phyloP scores from a whole-genome alignment of 1,139 yeast genomes.

The Ogataea hybrid region DNA sequence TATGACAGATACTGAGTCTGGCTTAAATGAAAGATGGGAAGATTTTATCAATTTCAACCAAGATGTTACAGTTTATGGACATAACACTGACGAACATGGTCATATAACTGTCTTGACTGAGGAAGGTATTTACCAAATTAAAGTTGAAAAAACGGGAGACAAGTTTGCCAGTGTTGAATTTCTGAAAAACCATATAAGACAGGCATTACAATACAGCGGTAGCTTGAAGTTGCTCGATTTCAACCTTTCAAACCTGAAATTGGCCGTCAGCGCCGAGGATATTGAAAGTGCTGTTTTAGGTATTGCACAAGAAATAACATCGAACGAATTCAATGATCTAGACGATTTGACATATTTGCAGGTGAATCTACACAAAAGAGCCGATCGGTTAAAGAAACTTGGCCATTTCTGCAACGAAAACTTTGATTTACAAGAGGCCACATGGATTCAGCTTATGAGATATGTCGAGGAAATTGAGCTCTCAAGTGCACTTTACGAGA shows the following conservation, averaged over 20 bases:
- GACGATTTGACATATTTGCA: constrained; percentile 41
- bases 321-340: constrained; percentile 34
- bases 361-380: constrained; percentile 44
- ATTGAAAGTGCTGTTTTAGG: constrained; percentile 49
- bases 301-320: constrained; percentile 54
- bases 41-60: constrained; percentile 61
- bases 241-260: constrained; percentile 39
- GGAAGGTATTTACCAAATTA: constrained; percentile 65
- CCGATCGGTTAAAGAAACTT: constrained; percentile 40
- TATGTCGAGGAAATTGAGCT: constrained; percentile 58
- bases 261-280: constrained; percentile 33
- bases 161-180: constrained; percentile 31
- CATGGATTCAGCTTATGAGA: constrained; percentile 40
- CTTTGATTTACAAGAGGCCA: constrained; percentile 34
- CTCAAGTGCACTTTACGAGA: constrained; percentile 32
- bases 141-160: constrained; percentile 27
- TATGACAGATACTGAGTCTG: constrained; percentile 58
- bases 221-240: constrained; percentile 56
- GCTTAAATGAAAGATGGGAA: constrained; percentile 59
- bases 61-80: constrained; percentile 56
- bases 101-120: constrained; percentile 48
- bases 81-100: constrained; percentile 45
- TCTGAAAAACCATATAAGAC: constrained; percentile 73
- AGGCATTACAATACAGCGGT: constrained; percentile 65
- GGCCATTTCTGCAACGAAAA: constrained; percentile 46